phyloP scores from a whole-genome alignment of 305 asterid species.

The Fraxinus dipetala region DNA sequence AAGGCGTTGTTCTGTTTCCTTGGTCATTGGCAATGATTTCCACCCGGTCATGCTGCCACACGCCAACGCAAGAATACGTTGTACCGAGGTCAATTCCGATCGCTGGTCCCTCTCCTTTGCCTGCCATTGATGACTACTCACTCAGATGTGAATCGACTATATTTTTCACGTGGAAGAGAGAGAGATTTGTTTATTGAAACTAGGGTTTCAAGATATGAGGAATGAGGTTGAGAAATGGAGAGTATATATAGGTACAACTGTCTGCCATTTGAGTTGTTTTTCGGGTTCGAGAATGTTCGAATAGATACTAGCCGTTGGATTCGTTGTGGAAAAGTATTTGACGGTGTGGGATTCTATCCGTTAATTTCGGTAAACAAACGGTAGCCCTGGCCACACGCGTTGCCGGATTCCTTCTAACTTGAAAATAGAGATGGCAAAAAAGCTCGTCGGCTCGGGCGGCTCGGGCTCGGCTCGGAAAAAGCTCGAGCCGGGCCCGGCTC shows the following conservation, averaged over 20 bases:
- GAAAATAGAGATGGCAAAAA: no score
- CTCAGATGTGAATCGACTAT: neutral
- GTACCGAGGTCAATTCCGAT: conserved; percentile 1
- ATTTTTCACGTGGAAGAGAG: neutral
- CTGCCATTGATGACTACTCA: neutral
- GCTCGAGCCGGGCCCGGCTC: no score
- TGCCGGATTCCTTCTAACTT: neutral
- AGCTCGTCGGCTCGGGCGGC: no score
- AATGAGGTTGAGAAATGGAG: neutral
- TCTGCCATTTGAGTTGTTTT: neutral
- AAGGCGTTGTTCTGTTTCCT: conserved; percentile 2
- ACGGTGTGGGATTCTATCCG: conserved; percentile 2
- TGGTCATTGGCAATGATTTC: conserved; percentile 7
- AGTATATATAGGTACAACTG: neutral
- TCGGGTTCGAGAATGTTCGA: conserved; percentile 6
- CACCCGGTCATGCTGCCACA: conserved; percentile 9
- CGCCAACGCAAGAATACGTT: conserved; percentile 4
- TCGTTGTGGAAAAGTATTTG: neutral
- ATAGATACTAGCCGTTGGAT: neutral
- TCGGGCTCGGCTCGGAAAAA: no score
- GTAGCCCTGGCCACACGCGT: neutral
- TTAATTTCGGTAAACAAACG: neutral
- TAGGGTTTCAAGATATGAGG: neutral
- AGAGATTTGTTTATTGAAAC: neutral
- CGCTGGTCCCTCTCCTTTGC: conserved; percentile 8